Evolutionary conservation across 768 basidiomycete species (phyloP).

Genomic region (Rhodosporidiobolus odoratus): DNA sequence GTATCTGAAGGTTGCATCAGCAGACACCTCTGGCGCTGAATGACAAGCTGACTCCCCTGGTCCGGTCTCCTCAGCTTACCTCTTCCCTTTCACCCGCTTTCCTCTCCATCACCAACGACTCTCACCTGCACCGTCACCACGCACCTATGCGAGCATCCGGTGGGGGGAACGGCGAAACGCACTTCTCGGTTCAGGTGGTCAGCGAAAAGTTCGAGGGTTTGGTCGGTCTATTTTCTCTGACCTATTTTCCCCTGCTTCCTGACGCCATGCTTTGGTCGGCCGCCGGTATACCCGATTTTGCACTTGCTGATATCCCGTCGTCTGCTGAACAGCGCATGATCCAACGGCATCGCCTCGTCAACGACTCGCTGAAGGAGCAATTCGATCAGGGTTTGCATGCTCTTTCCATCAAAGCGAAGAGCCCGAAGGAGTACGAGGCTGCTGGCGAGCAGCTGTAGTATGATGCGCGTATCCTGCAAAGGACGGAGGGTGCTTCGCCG

Average conservation of each 20-base stretch:
- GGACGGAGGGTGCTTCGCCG: no score
- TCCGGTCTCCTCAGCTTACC: slow-evolving; percentile 43
- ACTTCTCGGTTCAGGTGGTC: slow-evolving; percentile 43
- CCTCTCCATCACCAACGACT: slow-evolving; percentile 48
- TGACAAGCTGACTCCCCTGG: not conserved
- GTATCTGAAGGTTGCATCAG: not conserved
- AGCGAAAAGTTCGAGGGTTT: slow-evolving; percentile 41
- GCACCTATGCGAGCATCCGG: slow-evolving; percentile 49
- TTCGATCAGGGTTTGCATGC: slow-evolving; percentile 51
- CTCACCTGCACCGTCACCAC: slow-evolving; percentile 44
- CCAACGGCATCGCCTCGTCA: slow-evolving; percentile 50
- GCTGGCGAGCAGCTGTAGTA: not conserved
- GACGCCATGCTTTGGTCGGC: no score
- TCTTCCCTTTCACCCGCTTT: slow-evolving; percentile 45
- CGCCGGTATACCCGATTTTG: no score
- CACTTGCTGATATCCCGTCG: not conserved
- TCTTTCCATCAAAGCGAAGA: slow-evolving; percentile 47
- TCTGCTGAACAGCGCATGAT: slow-evolving; percentile 44
- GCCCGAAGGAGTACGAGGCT: slow-evolving; percentile 46
- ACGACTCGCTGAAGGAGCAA: slow-evolving; percentile 48
- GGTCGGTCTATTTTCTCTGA: slow-evolving; percentile 13
- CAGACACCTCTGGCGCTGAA: not conserved
- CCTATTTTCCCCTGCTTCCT: not conserved
- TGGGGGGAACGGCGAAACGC: slow-evolving; percentile 50
- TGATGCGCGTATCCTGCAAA: not conserved